Percentiles rank a stretch among this genome's conserved stretches.
phyloP scores from a whole-genome alignment of 768 basidiomycete species.

The Rhizopogon roseolus region DNA sequence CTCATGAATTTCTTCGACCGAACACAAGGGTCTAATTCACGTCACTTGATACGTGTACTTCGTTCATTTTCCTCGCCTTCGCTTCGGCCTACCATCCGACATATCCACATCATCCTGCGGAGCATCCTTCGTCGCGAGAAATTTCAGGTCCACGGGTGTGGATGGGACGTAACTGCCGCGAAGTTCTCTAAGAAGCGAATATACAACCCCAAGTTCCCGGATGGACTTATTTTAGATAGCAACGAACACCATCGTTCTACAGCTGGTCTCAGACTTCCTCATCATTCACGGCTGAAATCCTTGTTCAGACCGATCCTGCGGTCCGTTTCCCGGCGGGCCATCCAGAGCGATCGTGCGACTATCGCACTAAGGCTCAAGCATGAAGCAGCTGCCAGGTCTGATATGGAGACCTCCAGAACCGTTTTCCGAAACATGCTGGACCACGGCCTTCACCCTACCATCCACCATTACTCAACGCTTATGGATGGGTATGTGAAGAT shows the following conservation, averaged over 20 bases:
- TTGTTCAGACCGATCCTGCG: conserved; percentile 38
- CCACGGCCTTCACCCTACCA: conserved; percentile 67
- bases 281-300: conserved; percentile 23
- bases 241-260: conserved; percentile 42
- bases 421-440: conserved; percentile 56
- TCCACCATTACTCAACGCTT: conserved; percentile 68
- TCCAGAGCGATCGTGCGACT: conserved; percentile 53
- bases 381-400: conserved; percentile 48
- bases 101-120: conserved; percentile 53
- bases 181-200: conserved; percentile 31
- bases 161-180: conserved; percentile 42
- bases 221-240: conserved; percentile 11
- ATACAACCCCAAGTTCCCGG: conserved; percentile 4
- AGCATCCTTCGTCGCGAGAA: conserved; percentile 51
- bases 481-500: conserved; percentile 65
- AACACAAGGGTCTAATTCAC: conserved; percentile 37
- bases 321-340: conserved; percentile 40
- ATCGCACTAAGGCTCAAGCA: conserved; percentile 60
- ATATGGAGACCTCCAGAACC: conserved; percentile 46
- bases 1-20: conserved; percentile 49
- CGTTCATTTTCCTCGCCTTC: conserved; percentile 36
- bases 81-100: conserved; percentile 47
- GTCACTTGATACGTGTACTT: conserved; percentile 43
- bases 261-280: conserved; percentile 37
- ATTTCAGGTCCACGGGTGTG: conserved; percentile 34